Conservation (phyloP, 805 yeast genomes). For the Pichia thaimueangensis region DNA sequence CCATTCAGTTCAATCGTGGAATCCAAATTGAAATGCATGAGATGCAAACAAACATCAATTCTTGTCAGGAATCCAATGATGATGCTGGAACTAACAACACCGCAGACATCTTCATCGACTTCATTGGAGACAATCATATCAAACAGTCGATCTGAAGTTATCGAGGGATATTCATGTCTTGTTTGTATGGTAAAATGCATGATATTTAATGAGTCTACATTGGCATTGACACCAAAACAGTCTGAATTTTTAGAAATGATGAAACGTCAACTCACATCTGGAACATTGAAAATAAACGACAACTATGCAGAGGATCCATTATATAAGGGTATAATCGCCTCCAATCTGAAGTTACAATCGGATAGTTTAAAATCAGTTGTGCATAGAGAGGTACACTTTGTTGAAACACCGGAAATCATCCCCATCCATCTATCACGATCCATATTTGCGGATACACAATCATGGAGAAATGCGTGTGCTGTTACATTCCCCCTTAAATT, state of each 20-base stretch:
- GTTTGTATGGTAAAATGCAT: conserved; percentile 49
- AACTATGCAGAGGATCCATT: conserved; percentile 45
- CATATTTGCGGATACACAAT: conserved; percentile 57
- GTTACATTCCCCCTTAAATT: conserved; percentile 56
- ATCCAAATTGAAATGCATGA: conserved; percentile 63
- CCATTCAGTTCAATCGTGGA: conserved; percentile 68
- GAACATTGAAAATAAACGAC: conserved; percentile 50
- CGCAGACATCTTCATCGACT: conserved; percentile 36
- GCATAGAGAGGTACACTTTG: conserved; percentile 54
- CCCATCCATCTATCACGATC: conserved; percentile 86
- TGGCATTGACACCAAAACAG: conserved; percentile 24
- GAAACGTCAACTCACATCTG: conserved; percentile 28
- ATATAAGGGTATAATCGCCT: conserved; percentile 40
- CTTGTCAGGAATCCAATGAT: conserved; percentile 55
- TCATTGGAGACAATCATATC: conserved; percentile 47
- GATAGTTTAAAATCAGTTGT: conserved; percentile 52
- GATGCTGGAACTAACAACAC: conserved; percentile 71
- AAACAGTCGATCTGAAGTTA: conserved; percentile 56
- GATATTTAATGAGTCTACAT: not conserved
- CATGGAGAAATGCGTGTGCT: conserved; percentile 68
- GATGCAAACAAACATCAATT: conserved; percentile 57
- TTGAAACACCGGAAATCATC: conserved; percentile 63
- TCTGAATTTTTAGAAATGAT: conserved; percentile 30
- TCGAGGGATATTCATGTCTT: conserved; percentile 75
- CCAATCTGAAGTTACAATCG: conserved; percentile 29